phyloP scores from a whole-genome alignment of 2,329 filamentous ascomycete species.

The Venturia asperata region DNA sequence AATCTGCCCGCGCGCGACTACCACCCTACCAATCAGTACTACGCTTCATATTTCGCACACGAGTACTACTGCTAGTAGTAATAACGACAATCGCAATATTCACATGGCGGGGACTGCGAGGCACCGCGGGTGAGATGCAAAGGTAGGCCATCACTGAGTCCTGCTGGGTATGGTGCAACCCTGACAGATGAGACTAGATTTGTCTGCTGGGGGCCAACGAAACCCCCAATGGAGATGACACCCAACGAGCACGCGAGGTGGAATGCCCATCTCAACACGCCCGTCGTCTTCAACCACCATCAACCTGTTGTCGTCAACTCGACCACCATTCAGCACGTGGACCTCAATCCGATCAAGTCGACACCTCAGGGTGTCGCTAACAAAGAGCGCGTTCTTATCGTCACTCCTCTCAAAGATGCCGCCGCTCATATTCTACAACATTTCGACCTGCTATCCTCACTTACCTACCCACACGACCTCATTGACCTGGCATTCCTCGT shows the following conservation, averaged over 20 bases:
- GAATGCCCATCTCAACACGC: constrained; percentile 82
- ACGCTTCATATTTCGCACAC: constrained; percentile 63
- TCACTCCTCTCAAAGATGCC: constrained; percentile 90
- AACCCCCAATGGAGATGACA: constrained; percentile 93
- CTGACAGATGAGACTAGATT: constrained; percentile 53
- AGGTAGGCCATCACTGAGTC: constrained; percentile 51
- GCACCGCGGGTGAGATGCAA: constrained; percentile 79
- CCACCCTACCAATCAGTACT: constrained; percentile 63
- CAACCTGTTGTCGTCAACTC: constrained; percentile 78
- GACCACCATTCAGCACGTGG: constrained; percentile 66
- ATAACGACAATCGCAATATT: constrained; percentile 65
- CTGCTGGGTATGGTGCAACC: background rate
- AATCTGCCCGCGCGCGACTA: constrained; percentile 72
- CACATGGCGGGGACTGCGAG: constrained; percentile 80
- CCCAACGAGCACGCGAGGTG: constrained; percentile 85
- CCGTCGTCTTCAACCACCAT: constrained; percentile 95
- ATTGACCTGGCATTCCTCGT: constrained; percentile 95
- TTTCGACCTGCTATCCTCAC: constrained; percentile 82
- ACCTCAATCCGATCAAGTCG: constrained; percentile 79
- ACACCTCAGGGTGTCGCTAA: constrained; percentile 71
- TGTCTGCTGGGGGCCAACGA: constrained; percentile 93
- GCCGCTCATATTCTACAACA: constrained; percentile 75
- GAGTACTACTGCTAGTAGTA: constrained; percentile 68
- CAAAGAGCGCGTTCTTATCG: constrained; percentile 79
- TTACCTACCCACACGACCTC: constrained; percentile 89